Evolutionary conservation across 2,329 filamentous ascomycete species (phyloP), one percentile per base, ranked within the genome.

Genomic region (Xylariaceae sp.): DNA sequence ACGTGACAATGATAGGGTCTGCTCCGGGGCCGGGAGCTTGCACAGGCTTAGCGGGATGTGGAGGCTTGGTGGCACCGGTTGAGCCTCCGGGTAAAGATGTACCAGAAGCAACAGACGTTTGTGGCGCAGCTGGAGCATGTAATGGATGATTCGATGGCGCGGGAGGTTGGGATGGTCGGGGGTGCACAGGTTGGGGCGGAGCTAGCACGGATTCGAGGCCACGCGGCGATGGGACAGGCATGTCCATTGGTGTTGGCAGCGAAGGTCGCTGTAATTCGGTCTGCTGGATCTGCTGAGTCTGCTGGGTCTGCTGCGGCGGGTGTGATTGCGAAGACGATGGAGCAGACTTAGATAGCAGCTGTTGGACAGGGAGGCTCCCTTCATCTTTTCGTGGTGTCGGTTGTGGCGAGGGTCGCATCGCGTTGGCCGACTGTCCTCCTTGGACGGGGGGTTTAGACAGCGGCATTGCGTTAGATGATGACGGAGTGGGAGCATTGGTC

Each of bases 1-100:
- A 76, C 64, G 89, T 85, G 54, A 91, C 87, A 58, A 94, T 93
- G 49, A 94, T 90, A 0, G 89, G 89, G 69, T 93, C 90, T n/a
- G 80, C 67, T 17, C 70, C 69, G 3, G 66, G 56, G 3, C 63
- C 63, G 9, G 64, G 57, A 39, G 67, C 49, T 8, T 67, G 58
- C 5, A 66, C 57, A 9, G 69, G 70, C 37, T 64, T 57, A 3
- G 67, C 56, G 17, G 66, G 60, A 17, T 62, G 50, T 5, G 56
- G 53, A 13, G 64, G 58, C 23, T 63, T 30, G 30, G 60, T 64
- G 6, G 57, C 10, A 11, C 1, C 23, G n/a, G 39, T 52, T n/a
- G 50, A 9, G 7, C 34, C 23, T 9, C 30, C 30, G 34, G 57
- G 51, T 37, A 56, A 23, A 39, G n/a, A 35, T n/a, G 35, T 15